A percentile compares a stretch with the other conserved stretches of the same genome.
Evolutionary conservation across 2,329 filamentous ascomycete genomes (phyloP).

Genomic region (Botrytis medusae): DNA sequence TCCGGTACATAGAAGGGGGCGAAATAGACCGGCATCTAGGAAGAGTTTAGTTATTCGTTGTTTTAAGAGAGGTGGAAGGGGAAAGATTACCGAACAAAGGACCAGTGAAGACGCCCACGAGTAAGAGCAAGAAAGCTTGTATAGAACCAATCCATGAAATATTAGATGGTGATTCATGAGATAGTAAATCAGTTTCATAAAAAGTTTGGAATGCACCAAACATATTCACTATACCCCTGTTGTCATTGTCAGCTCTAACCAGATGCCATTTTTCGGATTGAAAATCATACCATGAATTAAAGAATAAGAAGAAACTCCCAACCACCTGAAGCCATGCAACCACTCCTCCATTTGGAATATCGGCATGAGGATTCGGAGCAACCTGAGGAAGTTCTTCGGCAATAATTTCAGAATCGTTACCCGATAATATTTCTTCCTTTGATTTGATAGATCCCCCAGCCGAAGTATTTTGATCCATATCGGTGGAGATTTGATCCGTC

Average conservation of each 20-base stretch:
- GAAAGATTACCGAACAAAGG: slow-evolving; percentile 37
- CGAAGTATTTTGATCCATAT: neutral
- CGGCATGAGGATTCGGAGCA: neutral
- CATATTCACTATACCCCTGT: slow-evolving; percentile 45
- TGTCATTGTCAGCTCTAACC: neutral
- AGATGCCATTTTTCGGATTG: neutral
- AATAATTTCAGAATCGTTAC: slow-evolving; percentile 1
- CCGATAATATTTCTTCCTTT: neutral
- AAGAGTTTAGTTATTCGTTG: neutral
- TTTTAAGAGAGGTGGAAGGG: neutral
- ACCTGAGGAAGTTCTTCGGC: slow-evolving; percentile 4
- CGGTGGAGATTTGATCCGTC: neutral
- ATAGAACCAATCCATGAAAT: slow-evolving; percentile 51
- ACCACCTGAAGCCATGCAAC: slow-evolving; percentile 56
- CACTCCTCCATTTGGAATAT: slow-evolving; percentile 48
- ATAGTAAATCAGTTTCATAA: slow-evolving; percentile 46
- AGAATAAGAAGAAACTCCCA: slow-evolving; percentile 52
- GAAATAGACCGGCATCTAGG: slow-evolving; percentile 50
- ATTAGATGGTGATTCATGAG: slow-evolving; percentile 42
- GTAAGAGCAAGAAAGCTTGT: slow-evolving; percentile 48
- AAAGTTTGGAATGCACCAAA: slow-evolving; percentile 57
- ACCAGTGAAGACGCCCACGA: slow-evolving; percentile 46
- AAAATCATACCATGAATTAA: slow-evolving; percentile 50
- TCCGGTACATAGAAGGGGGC: slow-evolving; percentile 43
- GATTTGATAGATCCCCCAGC: neutral